phyloP scores from a whole-genome alignment of 2,329 filamentous ascomycete genomes.

The Lasiodiplodia theobromae region DNA sequence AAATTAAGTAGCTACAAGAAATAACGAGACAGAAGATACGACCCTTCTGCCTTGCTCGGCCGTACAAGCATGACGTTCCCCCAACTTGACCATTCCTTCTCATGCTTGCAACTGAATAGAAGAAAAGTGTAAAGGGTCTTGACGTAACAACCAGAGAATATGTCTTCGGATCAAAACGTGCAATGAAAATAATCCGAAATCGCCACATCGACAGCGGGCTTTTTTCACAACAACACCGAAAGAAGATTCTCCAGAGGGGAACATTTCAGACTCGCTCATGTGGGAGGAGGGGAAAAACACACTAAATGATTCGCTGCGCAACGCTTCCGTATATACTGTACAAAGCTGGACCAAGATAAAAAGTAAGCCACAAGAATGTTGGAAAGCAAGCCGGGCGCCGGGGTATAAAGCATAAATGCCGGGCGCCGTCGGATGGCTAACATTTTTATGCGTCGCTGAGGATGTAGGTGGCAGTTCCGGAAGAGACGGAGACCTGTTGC shows the following conservation, averaged over 20 bases:
- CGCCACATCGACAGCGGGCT: constrained; percentile 8
- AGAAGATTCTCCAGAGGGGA: constrained; percentile 12
- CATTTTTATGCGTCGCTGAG: constrained; percentile 14
- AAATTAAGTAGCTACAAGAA: constrained; percentile 21
- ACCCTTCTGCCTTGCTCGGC: background rate
- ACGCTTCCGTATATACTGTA: constrained; percentile 25
- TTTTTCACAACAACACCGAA: constrained; percentile 2
- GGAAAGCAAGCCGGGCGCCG: constrained; percentile 13
- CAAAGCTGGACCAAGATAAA: constrained; percentile 22
- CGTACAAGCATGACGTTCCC: constrained; percentile 14
- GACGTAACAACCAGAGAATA: background rate
- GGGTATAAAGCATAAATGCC: constrained; percentile 17
- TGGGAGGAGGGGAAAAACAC: constrained; percentile 16
- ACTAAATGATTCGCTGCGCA: constrained; percentile 20
- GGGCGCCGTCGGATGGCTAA: constrained; percentile 14
- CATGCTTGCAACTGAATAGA: constrained; percentile 10
- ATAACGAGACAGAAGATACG: background rate
- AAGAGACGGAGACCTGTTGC: constrained; percentile 24
- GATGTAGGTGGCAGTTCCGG: constrained; percentile 17
- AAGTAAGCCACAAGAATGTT: constrained; percentile 25
- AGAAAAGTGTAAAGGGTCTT: constrained; percentile 2
- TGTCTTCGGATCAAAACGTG: background rate
- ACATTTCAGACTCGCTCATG: constrained; percentile 23
- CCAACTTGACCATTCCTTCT: background rate
- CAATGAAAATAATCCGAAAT: background rate